phyloP scores from a whole-genome alignment of 1,284 basidiomycete species.

The Anthracocystis walkeri region DNA sequence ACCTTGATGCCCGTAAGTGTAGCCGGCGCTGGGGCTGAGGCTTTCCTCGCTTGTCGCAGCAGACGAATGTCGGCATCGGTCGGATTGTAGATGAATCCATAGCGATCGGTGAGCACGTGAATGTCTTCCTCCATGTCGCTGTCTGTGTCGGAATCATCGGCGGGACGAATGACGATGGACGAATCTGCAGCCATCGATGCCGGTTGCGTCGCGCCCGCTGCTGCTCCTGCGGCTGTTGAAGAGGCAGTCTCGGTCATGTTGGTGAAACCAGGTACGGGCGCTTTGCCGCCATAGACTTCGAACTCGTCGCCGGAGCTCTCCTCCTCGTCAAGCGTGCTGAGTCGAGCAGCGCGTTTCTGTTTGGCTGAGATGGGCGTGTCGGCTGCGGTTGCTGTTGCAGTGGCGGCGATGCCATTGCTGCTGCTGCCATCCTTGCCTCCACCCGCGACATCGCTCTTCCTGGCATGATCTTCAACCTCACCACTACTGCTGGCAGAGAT shows the following conservation, averaged over 20 bases:
- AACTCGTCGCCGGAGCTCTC: constrained; percentile 66
- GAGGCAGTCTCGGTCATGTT: constrained; percentile 22
- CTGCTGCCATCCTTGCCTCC: neutral
- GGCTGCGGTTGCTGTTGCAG: neutral
- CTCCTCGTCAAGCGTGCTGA: constrained; percentile 54
- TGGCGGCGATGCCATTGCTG: neutral
- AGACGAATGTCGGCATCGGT: constrained; percentile 82
- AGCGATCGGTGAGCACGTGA: constrained; percentile 85
- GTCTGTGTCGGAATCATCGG: constrained; percentile 36
- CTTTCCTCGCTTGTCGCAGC: constrained; percentile 79
- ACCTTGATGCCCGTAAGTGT: constrained; percentile 85
- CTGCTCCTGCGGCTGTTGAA: neutral
- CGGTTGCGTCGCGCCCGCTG: neutral
- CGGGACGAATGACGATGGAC: constrained; percentile 42
- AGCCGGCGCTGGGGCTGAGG: constrained; percentile 80
- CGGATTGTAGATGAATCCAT: constrained; percentile 89
- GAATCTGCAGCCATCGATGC: constrained; percentile 14
- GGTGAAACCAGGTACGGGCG: constrained; percentile 49
- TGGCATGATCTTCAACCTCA: constrained; percentile 4
- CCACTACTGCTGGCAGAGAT: constrained; percentile 20
- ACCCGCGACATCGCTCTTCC: neutral
- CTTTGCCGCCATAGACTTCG: constrained; percentile 69
- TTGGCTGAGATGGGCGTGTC: constrained; percentile 18
- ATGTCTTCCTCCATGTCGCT: constrained; percentile 71
- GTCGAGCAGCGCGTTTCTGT: constrained; percentile 27